Evolutionary conservation across 2,329 filamentous ascomycete genomes (phyloP).

Genomic region (Neurospora sp.): DNA sequence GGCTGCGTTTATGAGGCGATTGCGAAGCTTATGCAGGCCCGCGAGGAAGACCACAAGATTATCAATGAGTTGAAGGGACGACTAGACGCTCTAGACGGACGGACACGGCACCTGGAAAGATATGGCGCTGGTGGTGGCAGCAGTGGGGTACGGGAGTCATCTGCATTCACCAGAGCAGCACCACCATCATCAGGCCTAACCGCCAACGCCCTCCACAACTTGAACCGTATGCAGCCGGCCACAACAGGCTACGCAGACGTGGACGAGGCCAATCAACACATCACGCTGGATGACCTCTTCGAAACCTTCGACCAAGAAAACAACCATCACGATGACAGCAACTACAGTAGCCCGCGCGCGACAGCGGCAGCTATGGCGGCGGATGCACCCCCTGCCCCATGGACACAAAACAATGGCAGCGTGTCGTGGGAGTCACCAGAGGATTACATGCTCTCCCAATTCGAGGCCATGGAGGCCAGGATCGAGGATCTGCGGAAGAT

Average conservation of each 20-base stretch:
- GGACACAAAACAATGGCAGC: constrained; percentile 9
- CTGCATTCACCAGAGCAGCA: background rate
- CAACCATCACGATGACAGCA: background rate
- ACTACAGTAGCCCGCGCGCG: background rate
- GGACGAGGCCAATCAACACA: background rate
- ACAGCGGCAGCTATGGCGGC: background rate
- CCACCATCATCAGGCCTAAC: background rate
- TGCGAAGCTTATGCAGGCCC: constrained; percentile 34
- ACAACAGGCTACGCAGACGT: background rate
- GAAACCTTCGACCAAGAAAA: background rate
- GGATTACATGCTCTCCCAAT: constrained; percentile 34
- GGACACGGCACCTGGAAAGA: constrained; percentile 6
- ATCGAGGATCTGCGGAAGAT: constrained; percentile 49
- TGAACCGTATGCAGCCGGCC: background rate
- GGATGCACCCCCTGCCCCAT: background rate
- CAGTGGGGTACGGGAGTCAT: background rate
- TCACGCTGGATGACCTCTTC: background rate
- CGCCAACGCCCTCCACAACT: background rate
- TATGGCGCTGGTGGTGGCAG: background rate
- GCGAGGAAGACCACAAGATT: constrained; percentile 30
- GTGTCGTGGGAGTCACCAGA: constrained; percentile 28
- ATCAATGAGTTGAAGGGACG: constrained; percentile 31
- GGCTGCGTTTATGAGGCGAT: constrained; percentile 44
- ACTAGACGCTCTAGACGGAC: constrained; percentile 24
- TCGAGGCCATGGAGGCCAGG: constrained; percentile 43